Base-by-base conservation (phyloP, 1,284 basidiomycete species). In the Neonothopanus nambi region DNA sequence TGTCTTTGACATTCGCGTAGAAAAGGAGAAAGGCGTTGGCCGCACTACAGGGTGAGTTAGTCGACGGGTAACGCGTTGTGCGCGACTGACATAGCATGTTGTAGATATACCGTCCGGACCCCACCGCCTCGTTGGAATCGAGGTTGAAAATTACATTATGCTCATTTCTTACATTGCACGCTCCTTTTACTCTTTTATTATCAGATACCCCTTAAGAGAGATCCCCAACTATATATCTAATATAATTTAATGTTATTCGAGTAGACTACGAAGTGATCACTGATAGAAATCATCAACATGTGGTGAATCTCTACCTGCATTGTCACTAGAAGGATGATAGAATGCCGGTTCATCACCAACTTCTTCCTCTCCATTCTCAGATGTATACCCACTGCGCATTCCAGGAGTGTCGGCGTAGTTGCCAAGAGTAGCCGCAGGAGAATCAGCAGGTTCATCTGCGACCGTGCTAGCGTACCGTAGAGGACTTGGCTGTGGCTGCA, bases 1-100 rank as follows among this genome's bases (percentile, higher is more conserved):
- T 49, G 70, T 83, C n/a, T 98, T 95, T 59, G 90, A 95, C 61
- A 82, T 98, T 59, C 82, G 91, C 2, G 85, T 98, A 4, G 96
- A 99, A 69, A 90, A 82, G 61, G 75, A 79, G 57, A 93, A 91
- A 65, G 94, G 93, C 1, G 56, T 74, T 17, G 94, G 94, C 2
- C 78, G 84, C 56, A 95, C 91, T 24, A 79, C 84, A 53, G 82
- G 85, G 86, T 93, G 63, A 37, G 71, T 63, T 26, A 8, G 24
- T 9, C 3, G 35, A n/a, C 2, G 13, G 11, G 8, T 26, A 17
- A 13, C 21, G 47, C n/a, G 30, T 28, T 12, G 56, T 48, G 37
- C 42, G 56, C 50, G 21, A 52, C 56, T 46, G 33, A 26, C 36
- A n/a, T n/a, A n/a, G n/a, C 23, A 7, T 58, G 33, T 11, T 39